Conservation (phyloP, 805 yeast species). For the Kluyveromyces starmeri region DNA sequence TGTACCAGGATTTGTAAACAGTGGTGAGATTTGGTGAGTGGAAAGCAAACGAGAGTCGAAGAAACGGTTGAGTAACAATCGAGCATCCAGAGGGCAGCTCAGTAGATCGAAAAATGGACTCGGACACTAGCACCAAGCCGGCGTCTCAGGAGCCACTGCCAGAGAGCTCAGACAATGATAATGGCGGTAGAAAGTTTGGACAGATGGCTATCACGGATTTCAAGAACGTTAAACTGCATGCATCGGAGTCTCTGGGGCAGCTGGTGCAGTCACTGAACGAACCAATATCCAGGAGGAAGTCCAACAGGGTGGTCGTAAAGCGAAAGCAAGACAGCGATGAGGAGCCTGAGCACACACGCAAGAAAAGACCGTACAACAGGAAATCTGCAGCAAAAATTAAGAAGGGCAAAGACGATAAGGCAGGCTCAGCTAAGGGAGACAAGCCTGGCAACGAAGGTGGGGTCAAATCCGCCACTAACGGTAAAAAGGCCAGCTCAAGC, state of each 20-base stretch:
- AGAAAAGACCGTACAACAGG: conserved; percentile 5
- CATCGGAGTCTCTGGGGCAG: conserved; percentile 9
- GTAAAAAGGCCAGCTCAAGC: background rate
- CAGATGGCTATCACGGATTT: conserved; percentile 26
- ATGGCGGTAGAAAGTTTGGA: conserved; percentile 12
- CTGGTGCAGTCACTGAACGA: conserved; percentile 6
- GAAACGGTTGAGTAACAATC: too few relatives aligned
- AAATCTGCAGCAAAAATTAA: conserved; percentile 6
- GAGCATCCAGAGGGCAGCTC: too few relatives aligned
- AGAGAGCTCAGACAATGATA: too few relatives aligned
- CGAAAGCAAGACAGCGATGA: conserved; percentile 9
- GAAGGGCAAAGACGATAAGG: conserved; percentile 5
- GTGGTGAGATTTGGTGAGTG: too few relatives aligned
- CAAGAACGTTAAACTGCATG: conserved; percentile 16
- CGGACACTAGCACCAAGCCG: too few relatives aligned
- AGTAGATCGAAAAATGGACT: too few relatives aligned
- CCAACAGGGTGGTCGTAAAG: conserved; percentile 9
- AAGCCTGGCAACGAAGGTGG: background rate
- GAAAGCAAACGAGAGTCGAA: too few relatives aligned
- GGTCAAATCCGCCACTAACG: background rate
- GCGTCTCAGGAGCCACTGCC: too few relatives aligned
- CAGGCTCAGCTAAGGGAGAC: background rate
- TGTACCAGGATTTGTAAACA: too few relatives aligned
- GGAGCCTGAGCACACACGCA: conserved; percentile 4
- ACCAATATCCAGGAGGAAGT: conserved; percentile 5